Evolutionary conservation across 106 monocot genomes (phyloP).

Genomic region (Apostasia shenzhenica): DNA sequence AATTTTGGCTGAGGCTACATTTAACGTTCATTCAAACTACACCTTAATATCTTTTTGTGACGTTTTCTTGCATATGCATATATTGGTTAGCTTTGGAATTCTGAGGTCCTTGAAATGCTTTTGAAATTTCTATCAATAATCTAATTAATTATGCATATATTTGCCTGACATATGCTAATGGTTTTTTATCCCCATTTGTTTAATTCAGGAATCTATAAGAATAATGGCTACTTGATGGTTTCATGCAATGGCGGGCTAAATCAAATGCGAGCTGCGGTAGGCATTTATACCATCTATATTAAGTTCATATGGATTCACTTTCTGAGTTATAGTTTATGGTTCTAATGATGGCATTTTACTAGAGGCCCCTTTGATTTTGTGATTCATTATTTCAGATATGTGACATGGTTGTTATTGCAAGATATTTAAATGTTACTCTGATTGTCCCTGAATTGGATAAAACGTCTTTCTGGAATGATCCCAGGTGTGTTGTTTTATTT

Average conservation of each 20-base stretch:
- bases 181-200: no score
- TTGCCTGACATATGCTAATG: no score
- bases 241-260: constrained; percentile 99
- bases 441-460: constrained; percentile 96
- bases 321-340: not conserved
- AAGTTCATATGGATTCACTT: not conserved
- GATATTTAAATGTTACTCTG: constrained; percentile 89
- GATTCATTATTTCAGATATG: constrained; percentile 55
- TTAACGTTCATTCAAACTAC: no score
- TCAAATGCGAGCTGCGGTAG: constrained; percentile 97
- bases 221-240: constrained; percentile 95
- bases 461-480: constrained; percentile 92
- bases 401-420: constrained; percentile 93
- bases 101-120: no score
- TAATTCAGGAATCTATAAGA: constrained; percentile 65
- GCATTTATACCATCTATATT: constrained; percentile 12
- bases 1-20: no score
- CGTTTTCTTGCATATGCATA: no score
- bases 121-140: no score
- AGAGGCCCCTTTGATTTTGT: not conserved
- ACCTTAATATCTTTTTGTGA: no score
- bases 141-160: no score
- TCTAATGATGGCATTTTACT: not conserved
- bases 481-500: constrained; percentile 37
- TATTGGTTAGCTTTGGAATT: no score